Percentiles rank a stretch among this genome's conserved stretches.
These are phyloP conservation scores for Aphelidium insulamus DNA, from an alignment of 371 early-diverging fungal genomes.

Conservation along the genomic window DNA sequence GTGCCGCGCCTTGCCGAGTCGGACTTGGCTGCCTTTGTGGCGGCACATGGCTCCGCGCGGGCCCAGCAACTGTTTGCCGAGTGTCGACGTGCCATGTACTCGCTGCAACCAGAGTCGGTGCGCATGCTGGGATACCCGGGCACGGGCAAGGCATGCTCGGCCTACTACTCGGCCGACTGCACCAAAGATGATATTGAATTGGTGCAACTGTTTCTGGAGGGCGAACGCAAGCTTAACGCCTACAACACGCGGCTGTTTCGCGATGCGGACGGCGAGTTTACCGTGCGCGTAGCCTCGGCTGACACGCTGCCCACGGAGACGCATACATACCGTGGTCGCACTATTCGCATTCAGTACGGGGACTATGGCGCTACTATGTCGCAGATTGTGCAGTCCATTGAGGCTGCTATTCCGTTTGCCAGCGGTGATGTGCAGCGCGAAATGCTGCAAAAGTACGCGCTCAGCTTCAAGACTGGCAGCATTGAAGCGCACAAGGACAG, in stretches of 20 bases:
- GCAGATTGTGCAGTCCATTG: constrained; percentile 17
- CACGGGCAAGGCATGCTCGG: constrained; percentile 30
- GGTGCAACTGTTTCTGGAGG: constrained; percentile 22
- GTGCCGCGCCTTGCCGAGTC: constrained; percentile 21
- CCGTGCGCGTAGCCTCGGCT: constrained; percentile 16
- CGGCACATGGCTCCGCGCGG: constrained; percentile 3
- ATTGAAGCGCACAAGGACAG: constrained; percentile 29
- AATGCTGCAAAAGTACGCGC: constrained; percentile 25
- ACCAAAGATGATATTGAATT: constrained; percentile 22
- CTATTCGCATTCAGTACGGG: constrained; percentile 17
- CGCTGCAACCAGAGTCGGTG: constrained; percentile 11
- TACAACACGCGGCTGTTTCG: constrained; percentile 22
- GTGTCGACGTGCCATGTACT: constrained; percentile 13
- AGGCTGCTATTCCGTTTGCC: constrained; percentile 15
- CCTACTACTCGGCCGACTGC: constrained; percentile 23
- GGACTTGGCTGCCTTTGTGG: constrained; percentile 11
- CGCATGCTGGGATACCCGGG: constrained; percentile 29
- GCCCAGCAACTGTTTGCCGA: constrained; percentile 12
- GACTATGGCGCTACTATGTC: constrained; percentile 20
- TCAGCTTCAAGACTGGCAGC: constrained; percentile 24
- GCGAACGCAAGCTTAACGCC: constrained; percentile 6
- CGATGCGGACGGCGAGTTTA: constrained; percentile 7
- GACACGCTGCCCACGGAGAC: constrained; percentile 2
- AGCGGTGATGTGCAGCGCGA: constrained; percentile 24
- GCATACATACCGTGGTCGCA: constrained; percentile 11